phyloP scores from a whole-genome alignment of 2,329 filamentous ascomycete genomes.

The Trichoderma guizhouense region DNA sequence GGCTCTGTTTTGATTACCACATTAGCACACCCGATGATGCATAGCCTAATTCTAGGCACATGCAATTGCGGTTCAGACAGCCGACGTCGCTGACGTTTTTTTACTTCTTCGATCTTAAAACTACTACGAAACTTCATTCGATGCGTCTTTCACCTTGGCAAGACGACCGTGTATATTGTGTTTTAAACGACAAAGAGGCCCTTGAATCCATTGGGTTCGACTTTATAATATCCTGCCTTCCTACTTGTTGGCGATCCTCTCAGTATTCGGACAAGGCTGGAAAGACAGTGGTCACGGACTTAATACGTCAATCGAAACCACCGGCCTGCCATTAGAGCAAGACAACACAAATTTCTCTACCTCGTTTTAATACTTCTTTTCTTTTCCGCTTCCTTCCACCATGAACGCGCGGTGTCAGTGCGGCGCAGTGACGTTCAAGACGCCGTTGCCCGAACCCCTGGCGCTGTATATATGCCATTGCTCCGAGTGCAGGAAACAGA shows the following conservation, averaged over 20 bases:
- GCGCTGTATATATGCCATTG: slow-evolving; percentile 72
- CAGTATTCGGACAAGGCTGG: not conserved
- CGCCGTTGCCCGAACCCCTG: slow-evolving; percentile 56
- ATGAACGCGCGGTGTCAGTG: slow-evolving; percentile 66
- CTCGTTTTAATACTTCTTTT: not conserved
- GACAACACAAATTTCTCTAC: not conserved
- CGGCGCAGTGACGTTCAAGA: slow-evolving; percentile 59
- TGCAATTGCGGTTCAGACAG: not conserved
- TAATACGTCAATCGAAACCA: not conserved
- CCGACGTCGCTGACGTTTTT: slow-evolving; percentile 6
- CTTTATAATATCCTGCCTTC: not conserved
- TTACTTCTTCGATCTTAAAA: not conserved
- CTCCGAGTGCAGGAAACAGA: slow-evolving; percentile 62
- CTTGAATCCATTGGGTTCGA: not conserved
- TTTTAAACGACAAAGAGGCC: not conserved
- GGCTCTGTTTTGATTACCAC: not conserved
- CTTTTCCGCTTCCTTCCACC: not conserved
- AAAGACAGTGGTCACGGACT: not conserved
- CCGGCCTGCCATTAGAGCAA: not conserved
- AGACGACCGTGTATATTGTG: not conserved
- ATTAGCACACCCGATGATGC: not conserved
- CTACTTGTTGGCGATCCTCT: not conserved
- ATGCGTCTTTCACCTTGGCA: not conserved
- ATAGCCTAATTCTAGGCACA: slow-evolving; percentile 3
- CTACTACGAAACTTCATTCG: not conserved